Evolutionary conservation across 148 eudicot species (phyloP), one percentile per base, ranked within the genome.

Genomic region (Polygonum maritimum): DNA sequence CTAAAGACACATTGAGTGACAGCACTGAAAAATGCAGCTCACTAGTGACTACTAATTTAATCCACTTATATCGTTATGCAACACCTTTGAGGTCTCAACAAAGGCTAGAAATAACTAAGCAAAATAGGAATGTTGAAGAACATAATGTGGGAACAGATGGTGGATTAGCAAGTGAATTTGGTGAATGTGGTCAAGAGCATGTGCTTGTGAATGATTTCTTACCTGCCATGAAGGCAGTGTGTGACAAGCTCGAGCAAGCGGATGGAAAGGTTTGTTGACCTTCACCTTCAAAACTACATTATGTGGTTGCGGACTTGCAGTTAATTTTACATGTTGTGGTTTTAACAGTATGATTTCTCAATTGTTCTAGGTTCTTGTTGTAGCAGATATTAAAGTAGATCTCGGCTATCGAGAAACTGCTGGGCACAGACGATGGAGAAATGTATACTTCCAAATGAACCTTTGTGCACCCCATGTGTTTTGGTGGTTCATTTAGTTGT

Each of bases 381-480:
- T 88, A 74, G 81, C 89, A 48, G 98, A 95, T 84, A 85, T 95
- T 54, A 95, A 95, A 82, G 81, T 75, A 77, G 94, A 87, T 77
- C 94, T 95, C 84, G 99, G 94, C 75, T 95, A 95, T 83, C 89
- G 85, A 74, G 79, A 79, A 75, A 73, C 80, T 4, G 7, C 73
- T 75, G 99, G 99, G 73, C 97, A 95, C 74, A 81, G 91, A 83
- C 85, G 88, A 82, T 95, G 99, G 99, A 89, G 98, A 91, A 88
- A 89, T 87, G 99, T 95, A 87, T 82, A 71, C 41, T 51, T 69
- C 78, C 54, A 67, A 14, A 16, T 3, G 16, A 31, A 38, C 44
- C 63, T 57, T 19, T 38, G 36, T 67, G 19, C 19, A 38, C 38
- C 71, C 19, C 45, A 67, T 10, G 38, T 35, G 6, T 36, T 67